Base-by-base conservation (phyloP, 768 basidiomycete species). In the Zangia roseola region DNA sequence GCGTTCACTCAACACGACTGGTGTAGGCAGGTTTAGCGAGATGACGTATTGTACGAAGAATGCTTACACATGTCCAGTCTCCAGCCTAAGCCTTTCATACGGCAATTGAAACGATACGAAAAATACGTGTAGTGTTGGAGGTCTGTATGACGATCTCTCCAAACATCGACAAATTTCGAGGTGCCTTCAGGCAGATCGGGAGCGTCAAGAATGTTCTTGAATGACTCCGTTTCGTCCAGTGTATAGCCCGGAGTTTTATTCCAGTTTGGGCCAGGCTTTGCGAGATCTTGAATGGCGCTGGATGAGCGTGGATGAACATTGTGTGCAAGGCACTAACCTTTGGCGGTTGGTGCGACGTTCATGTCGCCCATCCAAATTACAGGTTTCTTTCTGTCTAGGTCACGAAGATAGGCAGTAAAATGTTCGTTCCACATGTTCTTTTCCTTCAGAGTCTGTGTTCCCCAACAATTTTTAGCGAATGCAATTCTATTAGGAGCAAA, bases 361-460 rank as follows among this genome's bases (percentile, higher is more conserved):
- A 94, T 60, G 67, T 94, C 92, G 7, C 92, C 92, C 10, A 78
- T 75, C 92, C 92, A 94, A 47, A 94, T 86, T 10, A 94, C 86
- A 3, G 91, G 84, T 58, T 94, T 94, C 59, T 77, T 81, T 53
- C 73, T 77, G 67, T 93, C 88, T 4, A 94, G 70, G 20, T 80
- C 74, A 5, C 81, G 82, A 19, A 94, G 75, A 60, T 93, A 86
- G 3, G 71, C 54, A 45, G 85, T 81, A 61, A 94, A 93, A 61
- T 91, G 84, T 4, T 61, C 61, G 50, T 91, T 87, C 92, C 92
- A 94, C 45, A 74, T 70, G 40, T 88, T 85, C 65, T 94, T 92
- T 40, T 73, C 78, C 25, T 82, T 79, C 43, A 94, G 68, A 1
- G 84, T 90, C 89, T 93, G 61, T 43, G 14, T 45, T 47, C 12